These are phyloP conservation scores for Pythium scleroteichum DNA, from an alignment of 352 stramenopile species.

Conservation along the genomic window DNA sequence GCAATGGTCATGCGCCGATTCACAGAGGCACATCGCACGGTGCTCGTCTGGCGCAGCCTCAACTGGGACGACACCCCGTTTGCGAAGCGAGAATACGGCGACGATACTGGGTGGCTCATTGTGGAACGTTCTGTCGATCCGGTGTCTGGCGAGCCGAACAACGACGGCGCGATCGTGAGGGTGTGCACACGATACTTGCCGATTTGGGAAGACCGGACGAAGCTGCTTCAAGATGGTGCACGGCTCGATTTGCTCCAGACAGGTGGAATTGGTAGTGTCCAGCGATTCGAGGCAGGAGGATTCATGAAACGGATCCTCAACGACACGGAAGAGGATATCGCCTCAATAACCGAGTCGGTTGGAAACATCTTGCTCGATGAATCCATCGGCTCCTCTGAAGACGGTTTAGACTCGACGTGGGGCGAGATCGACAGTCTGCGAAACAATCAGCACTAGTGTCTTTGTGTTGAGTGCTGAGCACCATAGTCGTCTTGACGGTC, in stretches of 20 bases:
- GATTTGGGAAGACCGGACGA: constrained; percentile 1
- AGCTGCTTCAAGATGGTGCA: neutral
- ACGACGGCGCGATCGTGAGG: constrained; percentile 1
- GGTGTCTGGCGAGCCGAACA: neutral
- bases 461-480: too few relatives aligned
- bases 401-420: too few relatives aligned
- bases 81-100: constrained; percentile 4
- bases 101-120: constrained; percentile 15
- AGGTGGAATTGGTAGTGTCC: too few relatives aligned
- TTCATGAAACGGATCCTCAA: neutral
- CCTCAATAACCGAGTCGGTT: neutral
- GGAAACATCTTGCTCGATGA: constrained; percentile 7
- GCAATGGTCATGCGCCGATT: constrained; percentile 14
- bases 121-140: neutral
- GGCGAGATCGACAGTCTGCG: too few relatives aligned
- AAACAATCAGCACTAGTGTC: too few relatives aligned
- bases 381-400: neutral
- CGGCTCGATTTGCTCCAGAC: neutral
- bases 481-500: too few relatives aligned
- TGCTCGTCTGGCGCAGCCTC: constrained; percentile 14
- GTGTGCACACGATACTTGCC: constrained; percentile 17
- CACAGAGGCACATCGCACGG: constrained; percentile 1
- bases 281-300: too few relatives aligned
- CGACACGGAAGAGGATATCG: constrained; percentile 1
- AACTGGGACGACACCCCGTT: constrained; percentile 2